Base-by-base conservation (phyloP, 2,329 filamentous ascomycete species). In the Venturia effusa region DNA sequence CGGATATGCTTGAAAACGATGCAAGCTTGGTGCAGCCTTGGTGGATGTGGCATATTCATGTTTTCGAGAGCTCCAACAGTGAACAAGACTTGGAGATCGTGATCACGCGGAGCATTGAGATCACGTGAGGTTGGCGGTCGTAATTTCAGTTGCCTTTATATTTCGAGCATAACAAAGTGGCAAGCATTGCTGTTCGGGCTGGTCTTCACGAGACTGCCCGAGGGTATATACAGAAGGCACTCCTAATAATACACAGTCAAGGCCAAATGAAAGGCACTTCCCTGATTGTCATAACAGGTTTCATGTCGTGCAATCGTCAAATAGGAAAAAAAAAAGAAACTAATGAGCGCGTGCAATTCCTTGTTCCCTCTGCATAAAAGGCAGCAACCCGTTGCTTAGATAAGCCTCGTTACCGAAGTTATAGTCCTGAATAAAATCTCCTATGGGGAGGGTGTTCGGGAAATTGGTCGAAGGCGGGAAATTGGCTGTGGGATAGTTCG, bases 301-400 rank as follows among this genome's bases (percentile, higher is more conserved):
- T 57, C 51, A 57, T 57, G 51, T 57, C 51, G 34, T 57, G 17
- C 30, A 57, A 19, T 57, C 51, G n/a, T 57, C 6, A n/a, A 57
- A 51, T n/a, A 34, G 30, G n/a, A 34, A 57, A 51, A 34, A 34
- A 15, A 34, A 34, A 57, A 34, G 13, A 4, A 0, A 4, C 17
- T 34, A 57, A 34, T 34, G 19, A 34, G 30, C 51, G 4, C 27
- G 51, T 3, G 51, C 27, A 22, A 34, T 22, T 32, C 51, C 30
- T 57, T 32, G 51, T 32, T 57, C 27, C 2, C 30, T 15, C 11
- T 15, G 19, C 19, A 57, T 32, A 4, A 34, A 6, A 22, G 27
- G 4, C 6, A n/a, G 15, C 22, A 11, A n/a, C n/a, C n/a, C 27
- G 51, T 34, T 19, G 51, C 22, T 24, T 19, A 5, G 22, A 13